Evolutionary conservation across 2,329 filamentous ascomycete species (phyloP).

Genomic region (Plectosphaerella cucumerina): DNA sequence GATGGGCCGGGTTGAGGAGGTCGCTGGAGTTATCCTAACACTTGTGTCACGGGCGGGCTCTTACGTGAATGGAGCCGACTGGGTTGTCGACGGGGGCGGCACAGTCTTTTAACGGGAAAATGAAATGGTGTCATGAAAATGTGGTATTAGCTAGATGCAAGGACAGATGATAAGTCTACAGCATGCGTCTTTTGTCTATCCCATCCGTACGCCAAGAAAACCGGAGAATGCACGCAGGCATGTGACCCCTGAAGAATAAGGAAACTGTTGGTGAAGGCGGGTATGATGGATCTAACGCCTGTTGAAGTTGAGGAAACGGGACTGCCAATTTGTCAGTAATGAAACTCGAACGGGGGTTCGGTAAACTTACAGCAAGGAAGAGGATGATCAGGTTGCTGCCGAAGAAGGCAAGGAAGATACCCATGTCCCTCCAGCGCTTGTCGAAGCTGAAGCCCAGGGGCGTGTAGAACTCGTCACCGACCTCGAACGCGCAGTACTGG

Average conservation of each 20-base stretch:
- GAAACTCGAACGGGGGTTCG: neutral
- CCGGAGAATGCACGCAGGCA: neutral
- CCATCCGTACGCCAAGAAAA: neutral
- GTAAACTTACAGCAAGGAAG: conserved; percentile 44
- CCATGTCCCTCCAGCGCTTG: conserved; percentile 76
- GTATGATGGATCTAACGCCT: conserved; percentile 28
- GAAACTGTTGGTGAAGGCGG: no score
- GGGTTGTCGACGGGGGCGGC: conserved; percentile 57
- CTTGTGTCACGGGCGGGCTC: conserved; percentile 56
- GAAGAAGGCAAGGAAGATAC: conserved; percentile 73
- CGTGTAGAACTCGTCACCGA: conserved; percentile 77
- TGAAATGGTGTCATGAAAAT: neutral
- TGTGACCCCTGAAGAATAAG: neutral
- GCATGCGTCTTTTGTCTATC: neutral
- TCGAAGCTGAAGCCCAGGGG: conserved; percentile 62
- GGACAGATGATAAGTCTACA: neutral
- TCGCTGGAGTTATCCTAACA: conserved; percentile 59
- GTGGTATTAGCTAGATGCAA: neutral
- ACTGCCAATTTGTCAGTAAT: conserved; percentile 24
- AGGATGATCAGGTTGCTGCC: conserved; percentile 69
- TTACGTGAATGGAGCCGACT: conserved; percentile 66
- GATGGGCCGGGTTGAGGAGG: conserved; percentile 60
- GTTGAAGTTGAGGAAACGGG: conserved; percentile 51
- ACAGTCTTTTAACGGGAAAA: conserved; percentile 11
- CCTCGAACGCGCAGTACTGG: conserved; percentile 75